Percentiles rank a stretch among this genome's conserved stretches.
These are phyloP conservation scores for Metschnikowia lachancei DNA, from an alignment of 805 yeast species.

Conservation along the genomic window DNA sequence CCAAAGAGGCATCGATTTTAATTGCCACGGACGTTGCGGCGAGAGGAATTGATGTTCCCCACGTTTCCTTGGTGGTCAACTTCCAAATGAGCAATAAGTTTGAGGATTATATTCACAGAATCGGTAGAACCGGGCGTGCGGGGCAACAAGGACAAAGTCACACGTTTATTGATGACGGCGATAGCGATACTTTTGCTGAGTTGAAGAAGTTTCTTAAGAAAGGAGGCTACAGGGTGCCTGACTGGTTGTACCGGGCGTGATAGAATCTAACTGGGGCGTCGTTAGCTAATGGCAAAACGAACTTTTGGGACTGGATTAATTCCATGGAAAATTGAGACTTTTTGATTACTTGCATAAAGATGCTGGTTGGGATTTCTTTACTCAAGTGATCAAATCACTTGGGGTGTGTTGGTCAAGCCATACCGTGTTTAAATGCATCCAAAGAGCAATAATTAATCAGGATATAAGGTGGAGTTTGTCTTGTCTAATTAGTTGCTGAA, in stretches of 20 bases:
- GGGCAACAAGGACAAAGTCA: conserved; percentile 76
- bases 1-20: conserved; percentile 56
- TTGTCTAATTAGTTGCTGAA: too few relatives aligned
- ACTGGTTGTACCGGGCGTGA: conserved; percentile 22
- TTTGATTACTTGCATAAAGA: too few relatives aligned
- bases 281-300: too few relatives aligned
- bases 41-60: conserved; percentile 89
- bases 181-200: conserved; percentile 50
- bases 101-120: conserved; percentile 86
- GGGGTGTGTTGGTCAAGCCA: too few relatives aligned
- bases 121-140: conserved; percentile 97
- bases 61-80: conserved; percentile 81
- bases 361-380: too few relatives aligned
- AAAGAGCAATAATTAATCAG: too few relatives aligned
- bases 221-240: conserved; percentile 31
- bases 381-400: too few relatives aligned
- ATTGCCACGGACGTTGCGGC: conserved; percentile 97
- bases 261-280: too few relatives aligned
- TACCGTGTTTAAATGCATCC: too few relatives aligned
- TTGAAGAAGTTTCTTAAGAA: conserved; percentile 47
- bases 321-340: too few relatives aligned
- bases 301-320: too few relatives aligned
- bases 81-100: conserved; percentile 76
- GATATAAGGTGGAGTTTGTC: too few relatives aligned
- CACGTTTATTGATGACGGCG: conserved; percentile 65